A percentile compares a stretch with the other conserved stretches of the same genome.
Evolutionary conservation across 2,329 filamentous ascomycete species (phyloP).

Genomic region (Colletotrichum graminicola): DNA sequence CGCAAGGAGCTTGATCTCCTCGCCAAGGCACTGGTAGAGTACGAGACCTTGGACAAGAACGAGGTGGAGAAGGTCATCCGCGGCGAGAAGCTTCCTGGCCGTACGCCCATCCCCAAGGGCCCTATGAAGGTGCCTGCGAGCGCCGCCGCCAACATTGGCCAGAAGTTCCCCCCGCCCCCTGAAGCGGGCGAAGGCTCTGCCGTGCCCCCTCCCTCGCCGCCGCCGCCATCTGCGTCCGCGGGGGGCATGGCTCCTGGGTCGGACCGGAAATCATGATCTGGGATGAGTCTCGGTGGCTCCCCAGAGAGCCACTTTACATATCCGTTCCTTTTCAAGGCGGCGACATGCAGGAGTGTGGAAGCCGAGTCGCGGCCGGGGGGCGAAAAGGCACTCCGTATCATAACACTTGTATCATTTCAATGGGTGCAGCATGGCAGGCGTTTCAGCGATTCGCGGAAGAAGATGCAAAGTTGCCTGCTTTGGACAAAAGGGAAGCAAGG

Average conservation of each 20-base stretch:
- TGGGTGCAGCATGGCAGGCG: slow-evolving; percentile 40
- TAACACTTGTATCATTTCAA: slow-evolving; percentile 38
- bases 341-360: slow-evolving; percentile 19
- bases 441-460: slow-evolving; percentile 35
- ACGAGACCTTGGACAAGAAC: slow-evolving; percentile 89
- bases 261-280: slow-evolving; percentile 31
- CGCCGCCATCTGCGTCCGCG: slow-evolving; percentile 41
- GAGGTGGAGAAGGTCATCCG: slow-evolving; percentile 92
- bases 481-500: slow-evolving; percentile 1
- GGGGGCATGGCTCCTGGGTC: slow-evolving; percentile 17
- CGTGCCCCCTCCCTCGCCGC: slow-evolving; percentile 29
- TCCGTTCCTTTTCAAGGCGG: slow-evolving; percentile 12
- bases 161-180: slow-evolving; percentile 27
- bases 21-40: slow-evolving; percentile 90
- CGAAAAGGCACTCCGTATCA: slow-evolving; percentile 21
- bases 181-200: slow-evolving; percentile 29
- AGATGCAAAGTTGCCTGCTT: slow-evolving; percentile 23
- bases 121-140: slow-evolving; percentile 53
- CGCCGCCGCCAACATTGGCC: slow-evolving; percentile 17
- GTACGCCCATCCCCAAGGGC: slow-evolving; percentile 73
- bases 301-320: neutral
- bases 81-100: slow-evolving; percentile 83
- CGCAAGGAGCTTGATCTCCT: slow-evolving; percentile 88
- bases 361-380: slow-evolving; percentile 18
- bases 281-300: neutral